Base-by-base conservation (phyloP, 495 filamentous ascomycete genomes). In the Clohesyomyces aquaticus region DNA sequence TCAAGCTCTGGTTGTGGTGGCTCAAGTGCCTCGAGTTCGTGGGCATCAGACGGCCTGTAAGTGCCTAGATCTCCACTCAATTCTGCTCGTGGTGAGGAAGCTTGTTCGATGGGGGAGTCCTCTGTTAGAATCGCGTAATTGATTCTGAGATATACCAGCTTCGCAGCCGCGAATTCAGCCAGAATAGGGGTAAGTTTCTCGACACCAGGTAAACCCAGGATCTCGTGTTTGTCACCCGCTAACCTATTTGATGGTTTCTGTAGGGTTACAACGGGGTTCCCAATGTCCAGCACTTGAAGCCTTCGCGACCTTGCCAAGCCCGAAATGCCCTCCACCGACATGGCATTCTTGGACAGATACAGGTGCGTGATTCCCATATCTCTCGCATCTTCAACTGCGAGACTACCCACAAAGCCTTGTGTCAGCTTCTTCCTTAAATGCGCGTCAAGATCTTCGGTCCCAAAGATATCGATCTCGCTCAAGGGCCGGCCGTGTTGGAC, bases 281-380 rank as follows among this genome's bases (percentile, higher is more conserved):
- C 81, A 29, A 79, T 72, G 74, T 87, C 82, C 26, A 85, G 71
- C 25, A 81, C 77, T 65, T 84, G 75, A 8, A 87, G 73, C 55
- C 78, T 71, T 60, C 69, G 73, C 23, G 83, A 80, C 57, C 76
- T 69, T 23, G 87, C 54, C 18, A 88, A 76, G 43, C 78, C 80
- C 6, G 81, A 81, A 14, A 81, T 73, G 12, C 83, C 85, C 67
- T 84, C 82, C 0, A 84, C 79, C 16, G 64, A 72, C 43, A 76
- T 26, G 3, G 46, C 8, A 45, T 76, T 76, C 11, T 67, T 65
- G 1, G 83, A 75, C 21, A 86, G 79, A 67, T 83, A 83, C 6
- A 87, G 76, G 72, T 87, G 84, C 0, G 83, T 86, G 28, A 87
- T 80, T 2, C 84, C 84, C 4, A 71, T 70, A 64, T 78, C 70